phyloP scores from a whole-genome alignment of 1,284 basidiomycete genomes.

The Pseudozyma thailandica region DNA sequence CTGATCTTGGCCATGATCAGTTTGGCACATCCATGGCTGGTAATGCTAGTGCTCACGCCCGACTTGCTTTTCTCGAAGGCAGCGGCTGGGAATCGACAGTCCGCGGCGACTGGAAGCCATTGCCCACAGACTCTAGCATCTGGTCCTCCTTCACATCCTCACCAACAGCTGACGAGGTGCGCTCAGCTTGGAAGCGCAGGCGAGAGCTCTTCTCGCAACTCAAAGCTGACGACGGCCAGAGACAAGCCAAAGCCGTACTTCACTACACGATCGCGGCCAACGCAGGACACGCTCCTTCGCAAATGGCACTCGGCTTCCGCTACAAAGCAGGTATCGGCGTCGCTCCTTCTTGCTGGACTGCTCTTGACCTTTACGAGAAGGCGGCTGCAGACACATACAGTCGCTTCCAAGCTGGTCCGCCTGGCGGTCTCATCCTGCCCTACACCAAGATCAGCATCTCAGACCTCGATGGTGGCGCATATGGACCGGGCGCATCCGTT shows the following conservation, averaged over 20 bases:
- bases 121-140: constrained; percentile 18
- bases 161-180: constrained; percentile 27
- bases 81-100: constrained; percentile 53
- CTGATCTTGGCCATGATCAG: constrained; percentile 34
- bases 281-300: constrained; percentile 83
- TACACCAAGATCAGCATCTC: constrained; percentile 84
- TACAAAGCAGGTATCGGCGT: constrained; percentile 91
- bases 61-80: constrained; percentile 62
- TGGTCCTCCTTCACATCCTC: constrained; percentile 28
- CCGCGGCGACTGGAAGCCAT: constrained; percentile 45
- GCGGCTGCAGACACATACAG: constrained; percentile 71
- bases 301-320: constrained; percentile 93
- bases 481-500: constrained; percentile 90
- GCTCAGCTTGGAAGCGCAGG: constrained; percentile 39
- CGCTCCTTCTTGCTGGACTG: constrained; percentile 74
- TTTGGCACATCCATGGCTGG: constrained; percentile 37
- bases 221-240: constrained; percentile 45
- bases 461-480: constrained; percentile 87
- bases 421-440: constrained; percentile 87
- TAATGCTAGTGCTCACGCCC: constrained; percentile 63
- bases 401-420: constrained; percentile 83
- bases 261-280: constrained; percentile 94
- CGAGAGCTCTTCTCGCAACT: constrained; percentile 40
- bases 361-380: constrained; percentile 59
- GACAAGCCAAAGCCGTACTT: constrained; percentile 76